phyloP scores from a whole-genome alignment of 768 basidiomycete genomes.

The Tulasnella sp. region DNA sequence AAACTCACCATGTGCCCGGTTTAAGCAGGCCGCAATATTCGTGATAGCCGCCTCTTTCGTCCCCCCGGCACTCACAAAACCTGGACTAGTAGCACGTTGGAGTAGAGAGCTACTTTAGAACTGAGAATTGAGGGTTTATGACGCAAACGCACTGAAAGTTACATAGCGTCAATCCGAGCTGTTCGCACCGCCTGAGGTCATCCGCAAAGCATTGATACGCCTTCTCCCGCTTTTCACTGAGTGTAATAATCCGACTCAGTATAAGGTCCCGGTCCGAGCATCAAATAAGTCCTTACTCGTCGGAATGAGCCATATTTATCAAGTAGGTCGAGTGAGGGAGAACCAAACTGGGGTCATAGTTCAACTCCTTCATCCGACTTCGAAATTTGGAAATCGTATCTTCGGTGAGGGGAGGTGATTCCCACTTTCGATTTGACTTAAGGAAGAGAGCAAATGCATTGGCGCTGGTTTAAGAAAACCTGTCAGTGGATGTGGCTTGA shows the following conservation, averaged over 20 bases:
- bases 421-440: constrained; percentile 81
- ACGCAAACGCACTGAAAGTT: constrained; percentile 71
- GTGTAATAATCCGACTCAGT: neutral
- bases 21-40: constrained; percentile 63
- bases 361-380: constrained; percentile 48
- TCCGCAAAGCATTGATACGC: constrained; percentile 76
- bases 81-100: constrained; percentile 40
- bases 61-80: constrained; percentile 43
- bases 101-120: neutral
- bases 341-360: constrained; percentile 54
- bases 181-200: constrained; percentile 69
- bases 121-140: neutral
- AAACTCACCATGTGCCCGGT: constrained; percentile 61
- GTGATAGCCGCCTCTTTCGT: constrained; percentile 56
- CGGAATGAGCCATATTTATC: constrained; percentile 76
- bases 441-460: constrained; percentile 77
- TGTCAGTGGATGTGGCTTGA: neutral
- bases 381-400: constrained; percentile 53
- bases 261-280: neutral
- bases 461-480: constrained; percentile 40
- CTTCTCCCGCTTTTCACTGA: constrained; percentile 57
- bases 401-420: constrained; percentile 48
- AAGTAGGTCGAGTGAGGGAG: constrained; percentile 83
- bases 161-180: constrained; percentile 62
- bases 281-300: constrained; percentile 42